Base-by-base conservation (phyloP, 2,329 filamentous ascomycete species). In the Ceratocystis ficicola region DNA sequence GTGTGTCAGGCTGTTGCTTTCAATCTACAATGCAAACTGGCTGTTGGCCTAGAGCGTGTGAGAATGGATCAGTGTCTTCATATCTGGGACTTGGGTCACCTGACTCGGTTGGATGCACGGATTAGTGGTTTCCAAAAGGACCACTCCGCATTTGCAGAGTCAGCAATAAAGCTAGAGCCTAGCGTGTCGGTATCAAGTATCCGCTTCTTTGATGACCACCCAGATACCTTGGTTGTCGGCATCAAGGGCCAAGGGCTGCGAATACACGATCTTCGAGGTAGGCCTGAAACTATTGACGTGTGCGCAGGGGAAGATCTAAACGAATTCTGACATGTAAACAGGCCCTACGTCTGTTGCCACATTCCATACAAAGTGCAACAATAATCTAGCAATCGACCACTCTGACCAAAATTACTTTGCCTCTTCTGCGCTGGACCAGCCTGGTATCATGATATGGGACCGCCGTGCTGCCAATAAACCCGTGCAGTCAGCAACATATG, bases 1-100 rank as follows among this genome's bases (percentile, higher is more conserved):
- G 87, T 87, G 55, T 93, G 88, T 71, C 90, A 93, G 71, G 88
- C 89, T 0, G 88, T 94, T 50, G 86, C 89, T 2, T 91, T 94
- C 76, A 93, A 86, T 72, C 85, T 83, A 2, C 80, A 79, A 4
- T 86, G 87, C 20, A 79, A 88, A 66, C 77, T 95, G 63, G 90
- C 89, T 8, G 88, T 91, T 32, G 90, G 88, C 1, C 78, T 94
- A 63, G 90, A 94, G 71, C 82, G 88, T 70, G 89, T 92, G 28
- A 83, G 90, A 41, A 91, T 89, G 74, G 90, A 94, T 72, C 84
- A 87, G 69, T 91, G 88, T 70, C 79, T 95, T 62, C 89, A 93
- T 71, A 86, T 94, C 36, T 94, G 89, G 83, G 89, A 95, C 73
- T 80, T 91, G 65, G 86, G 83, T 70, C 83, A 83, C 48, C 78